phyloP scores from a whole-genome alignment of 2,329 filamentous ascomycete genomes.

The Aschersonia sp. region DNA sequence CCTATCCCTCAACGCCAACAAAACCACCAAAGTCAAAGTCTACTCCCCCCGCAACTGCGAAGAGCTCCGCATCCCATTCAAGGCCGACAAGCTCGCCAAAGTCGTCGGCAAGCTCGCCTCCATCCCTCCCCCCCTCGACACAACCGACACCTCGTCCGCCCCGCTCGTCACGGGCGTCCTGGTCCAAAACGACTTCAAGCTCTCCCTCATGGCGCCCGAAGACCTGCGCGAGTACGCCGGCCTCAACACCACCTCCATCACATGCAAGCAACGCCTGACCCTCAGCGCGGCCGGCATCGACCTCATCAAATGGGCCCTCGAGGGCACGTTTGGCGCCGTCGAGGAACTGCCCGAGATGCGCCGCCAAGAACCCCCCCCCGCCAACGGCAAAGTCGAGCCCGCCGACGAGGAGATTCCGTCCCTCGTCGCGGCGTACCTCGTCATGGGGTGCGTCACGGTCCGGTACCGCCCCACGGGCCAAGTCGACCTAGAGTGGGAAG shows the following conservation, averaged over 20 bases:
- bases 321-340: slow-evolving; percentile 84
- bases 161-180: slow-evolving; percentile 74
- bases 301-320: slow-evolving; percentile 83
- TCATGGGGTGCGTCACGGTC: slow-evolving; percentile 90
- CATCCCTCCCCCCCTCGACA: slow-evolving; percentile 49
- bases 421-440: slow-evolving; percentile 42
- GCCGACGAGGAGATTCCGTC: slow-evolving; percentile 50
- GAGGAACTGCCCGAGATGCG: slow-evolving; percentile 50
- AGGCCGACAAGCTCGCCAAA: slow-evolving; percentile 86
- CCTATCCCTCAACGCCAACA: slow-evolving; percentile 76
- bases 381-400: slow-evolving; percentile 29
- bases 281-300: slow-evolving; percentile 82
- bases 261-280: slow-evolving; percentile 80
- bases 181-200: slow-evolving; percentile 95
- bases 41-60: slow-evolving; percentile 92
- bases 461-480: slow-evolving; percentile 63
- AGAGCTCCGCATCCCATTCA: slow-evolving; percentile 88
- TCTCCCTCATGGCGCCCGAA: slow-evolving; percentile 92
- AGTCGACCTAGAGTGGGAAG: slow-evolving; percentile 91
- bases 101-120: slow-evolving; percentile 89
- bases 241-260: slow-evolving; percentile 87
- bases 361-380: slow-evolving; percentile 10
- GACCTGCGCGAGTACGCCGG: slow-evolving; percentile 93
- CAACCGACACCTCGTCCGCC: slow-evolving; percentile 16
- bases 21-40: slow-evolving; percentile 73